phyloP scores from a whole-genome alignment of 1,284 basidiomycete species.

The Puccinia novopanici region DNA sequence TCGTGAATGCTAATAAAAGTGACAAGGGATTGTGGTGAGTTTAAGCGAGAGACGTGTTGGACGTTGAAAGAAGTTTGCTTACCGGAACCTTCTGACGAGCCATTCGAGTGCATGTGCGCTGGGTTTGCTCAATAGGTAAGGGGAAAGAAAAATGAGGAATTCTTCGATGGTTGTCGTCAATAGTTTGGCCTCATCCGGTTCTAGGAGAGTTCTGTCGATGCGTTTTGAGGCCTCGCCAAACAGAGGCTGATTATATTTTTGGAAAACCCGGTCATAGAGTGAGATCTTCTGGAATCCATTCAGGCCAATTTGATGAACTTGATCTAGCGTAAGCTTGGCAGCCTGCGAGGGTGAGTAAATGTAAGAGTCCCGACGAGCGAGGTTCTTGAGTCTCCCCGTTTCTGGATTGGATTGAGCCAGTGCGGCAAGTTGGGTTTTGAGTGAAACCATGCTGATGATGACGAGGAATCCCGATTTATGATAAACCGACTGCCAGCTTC shows the following conservation, averaged over 20 bases:
- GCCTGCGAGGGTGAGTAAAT: slow-evolving; percentile 82
- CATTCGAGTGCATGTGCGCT: slow-evolving; percentile 90
- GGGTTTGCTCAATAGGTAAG: slow-evolving; percentile 77
- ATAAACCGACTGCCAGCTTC: not conserved
- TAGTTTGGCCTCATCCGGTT: slow-evolving; percentile 67
- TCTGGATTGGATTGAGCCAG: slow-evolving; percentile 46
- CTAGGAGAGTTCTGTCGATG: slow-evolving; percentile 79
- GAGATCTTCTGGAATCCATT: slow-evolving; percentile 75
- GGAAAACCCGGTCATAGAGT: slow-evolving; percentile 65
- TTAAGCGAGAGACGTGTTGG: not conserved
- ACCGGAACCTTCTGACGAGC: slow-evolving; percentile 91
- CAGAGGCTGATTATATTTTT: slow-evolving; percentile 67
- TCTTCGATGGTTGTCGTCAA: slow-evolving; percentile 68
- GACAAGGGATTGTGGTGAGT: not conserved
- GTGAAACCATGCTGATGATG: slow-evolving; percentile 32
- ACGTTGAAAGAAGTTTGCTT: slow-evolving; percentile 55
- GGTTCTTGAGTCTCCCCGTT: slow-evolving; percentile 17
- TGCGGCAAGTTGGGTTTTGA: slow-evolving; percentile 34
- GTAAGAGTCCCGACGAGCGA: slow-evolving; percentile 64
- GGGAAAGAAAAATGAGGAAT: slow-evolving; percentile 74
- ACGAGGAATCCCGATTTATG: not conserved
- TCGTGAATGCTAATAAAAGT: slow-evolving; percentile 73
- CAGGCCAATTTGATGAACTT: slow-evolving; percentile 77
- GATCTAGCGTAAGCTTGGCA: slow-evolving; percentile 78
- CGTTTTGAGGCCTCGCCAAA: slow-evolving; percentile 78